Evolutionary conservation across 225 moss, liverwort and hornwort species (phyloP), one percentile per base, ranked within the genome.

Genomic region (Thuidium tamariscinum): DNA sequence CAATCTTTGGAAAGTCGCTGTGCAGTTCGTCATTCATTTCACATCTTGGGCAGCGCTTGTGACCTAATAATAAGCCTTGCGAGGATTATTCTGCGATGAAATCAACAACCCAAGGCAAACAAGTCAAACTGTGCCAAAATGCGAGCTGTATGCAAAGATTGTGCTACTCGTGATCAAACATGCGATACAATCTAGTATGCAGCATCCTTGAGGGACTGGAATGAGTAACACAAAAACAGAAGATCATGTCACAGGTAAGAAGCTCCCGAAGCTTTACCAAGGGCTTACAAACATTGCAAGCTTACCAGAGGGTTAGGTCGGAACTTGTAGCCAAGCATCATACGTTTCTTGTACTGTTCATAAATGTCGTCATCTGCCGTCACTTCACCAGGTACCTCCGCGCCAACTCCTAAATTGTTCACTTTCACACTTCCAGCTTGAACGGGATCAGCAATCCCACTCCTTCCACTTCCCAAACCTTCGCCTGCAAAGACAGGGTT

Each of bases 301-400:
- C 82, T 88, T 95, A 99, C 99, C 91, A 99, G 92, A 88, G 99
- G 99, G 73, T 99, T 99, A 71, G 99, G 99, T 89, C 99, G 94
- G 88, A 96, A 99, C 55, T 90, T 90, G 78, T 99, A 99, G 85
- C 99, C 96, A 81, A 99, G 96, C 99, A 99, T 99, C 99, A 99
- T 99, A 44, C 97, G 92, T 92, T 99, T 99, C 95, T 99, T 99
- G 83, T 99, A 99, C 77, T 96, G 97, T 86, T 99, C 99, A 85
- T 97, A 99, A 73, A 99, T 99, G 82, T 99, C 99, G 86, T 99
- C 99, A 36, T 99, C 99, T 84, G 99, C 93, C 62, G 99, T 99
- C 82, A 99, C 99, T 91, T 99, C 99, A 44, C 99, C 99, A 91
- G 99, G 99, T 82, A 96, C 97, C 93, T 99, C 99, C 49, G 99